Conservation (phyloP, 768 basidiomycete genomes). For the Tephrocybe sp. region DNA sequence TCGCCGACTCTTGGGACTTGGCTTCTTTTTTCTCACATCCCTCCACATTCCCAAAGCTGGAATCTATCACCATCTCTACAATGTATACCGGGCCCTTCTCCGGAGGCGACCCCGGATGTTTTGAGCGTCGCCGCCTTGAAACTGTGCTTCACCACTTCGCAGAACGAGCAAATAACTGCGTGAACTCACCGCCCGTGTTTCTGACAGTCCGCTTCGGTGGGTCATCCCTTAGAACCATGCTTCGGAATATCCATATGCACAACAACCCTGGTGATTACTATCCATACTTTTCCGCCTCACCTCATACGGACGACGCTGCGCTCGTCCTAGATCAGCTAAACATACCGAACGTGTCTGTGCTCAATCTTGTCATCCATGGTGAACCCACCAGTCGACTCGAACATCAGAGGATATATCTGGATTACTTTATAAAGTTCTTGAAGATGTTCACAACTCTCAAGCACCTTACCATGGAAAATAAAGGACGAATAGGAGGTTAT, state of each 20-base stretch:
- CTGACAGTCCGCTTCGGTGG: conserved; percentile 5
- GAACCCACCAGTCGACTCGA: too few relatives aligned
- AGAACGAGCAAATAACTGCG: neutral
- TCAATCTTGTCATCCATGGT: too few relatives aligned
- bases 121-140: neutral
- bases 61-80: conserved; percentile 2
- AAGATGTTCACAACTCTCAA: conserved; percentile 5
- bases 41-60: conserved; percentile 2
- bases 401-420: too few relatives aligned
- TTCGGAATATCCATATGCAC: too few relatives aligned
- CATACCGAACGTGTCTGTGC: too few relatives aligned
- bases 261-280: too few relatives aligned
- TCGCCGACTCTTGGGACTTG: conserved; percentile 10
- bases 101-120: neutral
- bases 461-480: neutral
- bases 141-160: conserved; percentile 3
- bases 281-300: too few relatives aligned
- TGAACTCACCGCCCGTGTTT: neutral
- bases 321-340: too few relatives aligned
- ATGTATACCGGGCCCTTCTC: neutral
- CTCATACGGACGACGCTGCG: too few relatives aligned
- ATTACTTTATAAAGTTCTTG: neutral
- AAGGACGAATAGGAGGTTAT: too few relatives aligned
- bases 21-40: conserved; percentile 11
- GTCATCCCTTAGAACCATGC: too few relatives aligned